Conservation (phyloP, 2,329 filamentous ascomycete species). For the Venturia carpophila region DNA sequence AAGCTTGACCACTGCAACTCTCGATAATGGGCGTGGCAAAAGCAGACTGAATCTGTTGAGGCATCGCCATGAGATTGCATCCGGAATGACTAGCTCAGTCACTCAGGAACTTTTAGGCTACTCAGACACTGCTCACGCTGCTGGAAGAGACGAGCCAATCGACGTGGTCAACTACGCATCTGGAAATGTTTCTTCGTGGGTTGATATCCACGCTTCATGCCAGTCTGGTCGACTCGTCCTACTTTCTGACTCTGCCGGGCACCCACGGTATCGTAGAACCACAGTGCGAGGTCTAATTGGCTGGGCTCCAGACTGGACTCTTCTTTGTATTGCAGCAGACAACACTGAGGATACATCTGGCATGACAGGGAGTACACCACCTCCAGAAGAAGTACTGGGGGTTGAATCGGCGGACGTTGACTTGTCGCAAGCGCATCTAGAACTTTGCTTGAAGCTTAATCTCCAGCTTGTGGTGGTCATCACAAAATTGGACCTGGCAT, state of each 20-base stretch:
- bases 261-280: constrained; percentile 81
- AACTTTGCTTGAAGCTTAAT: constrained; percentile 73
- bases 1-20: constrained; percentile 74
- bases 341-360: constrained; percentile 48
- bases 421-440: constrained; percentile 69
- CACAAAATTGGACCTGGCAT: constrained; percentile 85
- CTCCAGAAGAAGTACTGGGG: constrained; percentile 46
- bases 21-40: constrained; percentile 89
- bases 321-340: constrained; percentile 80
- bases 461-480: constrained; percentile 74
- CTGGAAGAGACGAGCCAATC: constrained; percentile 19
- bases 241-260: constrained; percentile 84
- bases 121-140: constrained; percentile 31
- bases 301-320: constrained; percentile 90
- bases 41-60: constrained; percentile 82
- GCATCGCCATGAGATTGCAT: constrained; percentile 86
- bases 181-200: constrained; percentile 84
- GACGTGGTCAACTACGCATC: constrained; percentile 75
- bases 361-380: constrained; percentile 39
- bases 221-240: constrained; percentile 72
- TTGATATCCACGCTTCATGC: constrained; percentile 79
- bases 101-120: constrained; percentile 93
- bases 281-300: constrained; percentile 84
- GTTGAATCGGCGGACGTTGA: constrained; percentile 51
- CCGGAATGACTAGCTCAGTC: constrained; percentile 88